Percentiles rank a stretch among this genome's conserved stretches.
Evolutionary conservation across 306 rosid genomes (phyloP).

Genomic region (Inga oerstediana): DNA sequence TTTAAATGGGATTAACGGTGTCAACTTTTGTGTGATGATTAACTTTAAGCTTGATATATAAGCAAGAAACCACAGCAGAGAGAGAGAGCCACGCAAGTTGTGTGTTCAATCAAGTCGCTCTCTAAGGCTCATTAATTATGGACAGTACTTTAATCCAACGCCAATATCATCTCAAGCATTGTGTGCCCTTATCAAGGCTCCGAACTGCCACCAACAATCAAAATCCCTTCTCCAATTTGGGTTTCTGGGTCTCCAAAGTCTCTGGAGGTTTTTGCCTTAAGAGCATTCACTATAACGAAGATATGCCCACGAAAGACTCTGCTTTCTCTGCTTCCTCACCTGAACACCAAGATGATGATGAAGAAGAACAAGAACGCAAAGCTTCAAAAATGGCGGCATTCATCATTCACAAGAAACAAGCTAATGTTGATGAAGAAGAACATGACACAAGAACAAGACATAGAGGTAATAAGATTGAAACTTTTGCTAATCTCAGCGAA

Average conservation of each 20-base stretch:
- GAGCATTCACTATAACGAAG: slow-evolving; percentile 50
- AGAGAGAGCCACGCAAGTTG: neutral
- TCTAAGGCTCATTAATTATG: slow-evolving; percentile 42
- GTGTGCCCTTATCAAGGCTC: slow-evolving; percentile 47
- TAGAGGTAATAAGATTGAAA: slow-evolving; percentile 47
- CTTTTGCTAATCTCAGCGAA: slow-evolving; percentile 50
- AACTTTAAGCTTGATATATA: slow-evolving; percentile 5
- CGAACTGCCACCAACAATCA: slow-evolving; percentile 32
- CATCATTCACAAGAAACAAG: slow-evolving; percentile 42
- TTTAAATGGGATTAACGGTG: neutral
- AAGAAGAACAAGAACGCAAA: slow-evolving; percentile 32
- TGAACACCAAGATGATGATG: slow-evolving; percentile 22
- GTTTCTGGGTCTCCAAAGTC: slow-evolving; percentile 62
- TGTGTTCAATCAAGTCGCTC: neutral
- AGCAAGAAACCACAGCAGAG: neutral
- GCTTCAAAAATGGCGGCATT: slow-evolving; percentile 58
- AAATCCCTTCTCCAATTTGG: slow-evolving; percentile 51
- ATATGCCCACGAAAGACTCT: slow-evolving; percentile 54
- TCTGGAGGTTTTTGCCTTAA: slow-evolving; percentile 56
- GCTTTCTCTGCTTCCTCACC: slow-evolving; percentile 53
- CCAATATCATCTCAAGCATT: slow-evolving; percentile 54
- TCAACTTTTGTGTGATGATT: neutral
- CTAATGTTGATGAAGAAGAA: slow-evolving; percentile 31
- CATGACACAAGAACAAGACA: slow-evolving; percentile 35
- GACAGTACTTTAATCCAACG: slow-evolving; percentile 57